These are phyloP conservation scores for Chalciporus chontae DNA, from an alignment of 768 basidiomycete species.

Conservation along the genomic window DNA sequence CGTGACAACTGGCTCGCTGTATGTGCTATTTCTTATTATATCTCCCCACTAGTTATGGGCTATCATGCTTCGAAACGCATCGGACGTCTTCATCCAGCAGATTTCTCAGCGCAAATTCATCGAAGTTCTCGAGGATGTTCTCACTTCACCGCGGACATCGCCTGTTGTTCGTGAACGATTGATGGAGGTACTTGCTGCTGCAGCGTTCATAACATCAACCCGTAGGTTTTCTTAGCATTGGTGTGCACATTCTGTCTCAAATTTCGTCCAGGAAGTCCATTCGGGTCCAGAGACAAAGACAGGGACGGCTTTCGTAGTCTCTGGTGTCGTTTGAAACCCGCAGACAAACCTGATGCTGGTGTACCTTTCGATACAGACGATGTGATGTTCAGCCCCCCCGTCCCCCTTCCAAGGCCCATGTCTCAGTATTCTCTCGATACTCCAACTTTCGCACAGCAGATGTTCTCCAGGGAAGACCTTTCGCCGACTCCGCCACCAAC, in stretches of 20 bases:
- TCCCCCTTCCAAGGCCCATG: constrained; percentile 32
- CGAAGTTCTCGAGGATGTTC: constrained; percentile 72
- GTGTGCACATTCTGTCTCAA: background rate
- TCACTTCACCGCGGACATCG: constrained; percentile 57
- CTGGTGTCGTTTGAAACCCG: constrained; percentile 79
- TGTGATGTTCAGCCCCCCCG: constrained; percentile 72
- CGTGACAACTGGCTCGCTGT: constrained; percentile 21
- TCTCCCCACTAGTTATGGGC: constrained; percentile 66
- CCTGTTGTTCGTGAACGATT: constrained; percentile 82
- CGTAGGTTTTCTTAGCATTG: constrained; percentile 12
- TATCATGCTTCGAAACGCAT: constrained; percentile 82
- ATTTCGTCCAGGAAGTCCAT: constrained; percentile 15
- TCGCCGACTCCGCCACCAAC: constrained; percentile 24
- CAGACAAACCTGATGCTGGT: constrained; percentile 81
- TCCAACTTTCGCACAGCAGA: constrained; percentile 39
- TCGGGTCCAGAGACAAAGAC: constrained; percentile 27
- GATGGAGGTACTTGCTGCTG: constrained; percentile 77
- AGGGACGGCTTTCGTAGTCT: constrained; percentile 62
- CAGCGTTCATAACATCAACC: constrained; percentile 50
- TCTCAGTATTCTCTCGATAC: constrained; percentile 31
- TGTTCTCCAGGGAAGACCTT: constrained; percentile 28
- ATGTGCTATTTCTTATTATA: constrained; percentile 1
- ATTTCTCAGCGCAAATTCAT: constrained; percentile 74
- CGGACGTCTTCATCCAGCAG: constrained; percentile 66
- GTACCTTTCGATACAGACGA: constrained; percentile 77